Conservation (phyloP, 1,284 basidiomycete species). For the Moniliophthora roreri region DNA sequence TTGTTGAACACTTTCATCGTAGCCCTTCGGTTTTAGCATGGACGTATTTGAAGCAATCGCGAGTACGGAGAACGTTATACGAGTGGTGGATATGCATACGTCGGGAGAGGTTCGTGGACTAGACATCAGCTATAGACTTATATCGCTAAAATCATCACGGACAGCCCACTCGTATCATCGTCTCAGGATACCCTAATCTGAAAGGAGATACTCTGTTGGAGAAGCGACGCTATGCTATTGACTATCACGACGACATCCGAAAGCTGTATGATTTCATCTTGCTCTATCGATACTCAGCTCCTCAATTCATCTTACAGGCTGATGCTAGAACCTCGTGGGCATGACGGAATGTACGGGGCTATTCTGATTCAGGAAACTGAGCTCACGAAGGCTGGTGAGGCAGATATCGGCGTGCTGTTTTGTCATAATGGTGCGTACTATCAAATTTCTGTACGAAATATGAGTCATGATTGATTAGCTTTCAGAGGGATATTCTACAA, state of each 20-base stretch:
- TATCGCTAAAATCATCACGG: background rate
- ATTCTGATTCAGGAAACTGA: constrained; percentile 39
- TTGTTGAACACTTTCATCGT: too few relatives aligned
- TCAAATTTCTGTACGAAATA: background rate
- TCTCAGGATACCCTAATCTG: constrained; percentile 33
- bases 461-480: background rate
- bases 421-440: constrained; percentile 38
- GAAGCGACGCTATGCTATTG: constrained; percentile 31
- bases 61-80: constrained; percentile 18
- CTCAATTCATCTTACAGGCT: constrained; percentile 21
- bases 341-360: constrained; percentile 48
- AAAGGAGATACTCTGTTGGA: constrained; percentile 33
- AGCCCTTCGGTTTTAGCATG: too few relatives aligned
- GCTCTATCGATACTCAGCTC: background rate
- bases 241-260: constrained; percentile 30
- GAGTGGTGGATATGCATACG: constrained; percentile 39
- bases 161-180: constrained; percentile 39
- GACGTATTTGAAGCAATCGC: background rate
- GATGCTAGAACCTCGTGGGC: constrained; percentile 44
- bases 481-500: constrained; percentile 46
- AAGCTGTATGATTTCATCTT: constrained; percentile 19
- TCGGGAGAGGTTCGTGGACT: constrained; percentile 33
- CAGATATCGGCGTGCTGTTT: constrained; percentile 44
- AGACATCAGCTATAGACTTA: constrained; percentile 1
- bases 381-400: constrained; percentile 32